phyloP scores from a whole-genome alignment of 306 rosid species.

The Mucuna pruriens region DNA sequence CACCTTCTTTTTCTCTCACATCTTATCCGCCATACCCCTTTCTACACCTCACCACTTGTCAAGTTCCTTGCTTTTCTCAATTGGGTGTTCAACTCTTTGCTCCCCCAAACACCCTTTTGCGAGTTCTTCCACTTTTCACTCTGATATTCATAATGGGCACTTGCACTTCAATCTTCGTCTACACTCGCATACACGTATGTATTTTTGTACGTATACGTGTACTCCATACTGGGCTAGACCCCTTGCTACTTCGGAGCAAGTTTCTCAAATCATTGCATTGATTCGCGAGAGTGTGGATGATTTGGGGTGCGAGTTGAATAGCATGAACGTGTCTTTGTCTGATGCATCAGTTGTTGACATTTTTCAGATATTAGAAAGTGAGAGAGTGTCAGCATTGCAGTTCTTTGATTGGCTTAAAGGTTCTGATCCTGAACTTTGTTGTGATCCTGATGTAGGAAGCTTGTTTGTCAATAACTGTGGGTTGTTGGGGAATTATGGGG shows the following conservation, averaged over 20 bases:
- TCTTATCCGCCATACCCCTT: background rate
- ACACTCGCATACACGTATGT: conserved; percentile 10
- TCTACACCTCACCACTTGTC: background rate
- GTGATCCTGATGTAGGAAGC: conserved; percentile 51
- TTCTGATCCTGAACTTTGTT: conserved; percentile 42
- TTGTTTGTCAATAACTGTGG: conserved; percentile 73
- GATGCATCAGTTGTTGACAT: conserved; percentile 37
- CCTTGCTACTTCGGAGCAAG: conserved; percentile 39
- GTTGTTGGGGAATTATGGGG: conserved; percentile 58
- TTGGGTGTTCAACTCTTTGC: conserved; percentile 39
- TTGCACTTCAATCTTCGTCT: background rate
- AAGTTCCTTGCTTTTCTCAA: conserved; percentile 20
- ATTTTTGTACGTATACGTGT: conserved; percentile 41
- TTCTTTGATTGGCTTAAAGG: conserved; percentile 64
- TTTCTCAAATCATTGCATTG: conserved; percentile 54
- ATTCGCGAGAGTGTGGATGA: conserved; percentile 50
- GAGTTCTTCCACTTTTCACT: conserved; percentile 13
- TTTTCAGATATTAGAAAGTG: conserved; percentile 46
- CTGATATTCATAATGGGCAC: background rate
- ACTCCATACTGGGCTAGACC: conserved; percentile 33
- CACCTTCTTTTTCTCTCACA: conserved; percentile 20
- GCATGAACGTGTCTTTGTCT: conserved; percentile 52
- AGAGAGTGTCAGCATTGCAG: conserved; percentile 56
- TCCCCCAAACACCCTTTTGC: conserved; percentile 19
- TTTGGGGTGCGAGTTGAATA: conserved; percentile 55